These are phyloP conservation scores for Oryza glaberrima DNA, from an alignment of 176 grass and related monocot genomes.

Conservation along the genomic window DNA sequence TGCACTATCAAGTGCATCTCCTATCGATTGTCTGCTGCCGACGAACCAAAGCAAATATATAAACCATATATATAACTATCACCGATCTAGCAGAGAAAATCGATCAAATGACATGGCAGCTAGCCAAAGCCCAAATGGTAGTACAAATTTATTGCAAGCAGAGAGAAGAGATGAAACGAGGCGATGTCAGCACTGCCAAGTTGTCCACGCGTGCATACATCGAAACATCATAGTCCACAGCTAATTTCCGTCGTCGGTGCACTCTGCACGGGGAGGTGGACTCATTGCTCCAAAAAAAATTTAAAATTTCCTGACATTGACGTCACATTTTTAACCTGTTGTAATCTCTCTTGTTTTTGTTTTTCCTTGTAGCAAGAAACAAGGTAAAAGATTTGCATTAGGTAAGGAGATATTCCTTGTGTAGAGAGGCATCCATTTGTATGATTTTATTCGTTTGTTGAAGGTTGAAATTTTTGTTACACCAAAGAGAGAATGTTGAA, in stretches of 20 bases:
- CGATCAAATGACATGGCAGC: background rate
- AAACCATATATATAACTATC: background rate
- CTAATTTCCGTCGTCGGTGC: background rate
- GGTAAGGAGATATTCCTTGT: slow-evolving; percentile 47
- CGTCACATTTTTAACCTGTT: slow-evolving; percentile 8
- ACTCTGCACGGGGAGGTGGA: background rate
- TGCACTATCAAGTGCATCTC: no score
- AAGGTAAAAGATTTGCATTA: slow-evolving; percentile 45
- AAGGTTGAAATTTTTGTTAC: slow-evolving; percentile 2
- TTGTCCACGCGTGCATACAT: background rate
- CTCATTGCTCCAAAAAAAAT: slow-evolving; percentile 16
- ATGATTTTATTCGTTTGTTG: background rate
- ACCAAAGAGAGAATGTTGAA: background rate
- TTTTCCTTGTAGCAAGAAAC: slow-evolving; percentile 23
- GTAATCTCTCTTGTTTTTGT: background rate
- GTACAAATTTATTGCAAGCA: background rate
- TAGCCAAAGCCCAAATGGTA: background rate
- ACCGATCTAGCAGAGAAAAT: background rate
- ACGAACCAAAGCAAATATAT: background rate
- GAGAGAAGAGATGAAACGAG: background rate
- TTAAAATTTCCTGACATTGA: background rate
- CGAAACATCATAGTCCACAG: background rate
- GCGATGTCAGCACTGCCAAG: background rate
- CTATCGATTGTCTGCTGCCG: no score
- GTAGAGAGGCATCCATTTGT: slow-evolving; percentile 9